Base-by-base conservation (phyloP, 2,329 filamentous ascomycete species). In the Trichoderma endophyticum region DNA sequence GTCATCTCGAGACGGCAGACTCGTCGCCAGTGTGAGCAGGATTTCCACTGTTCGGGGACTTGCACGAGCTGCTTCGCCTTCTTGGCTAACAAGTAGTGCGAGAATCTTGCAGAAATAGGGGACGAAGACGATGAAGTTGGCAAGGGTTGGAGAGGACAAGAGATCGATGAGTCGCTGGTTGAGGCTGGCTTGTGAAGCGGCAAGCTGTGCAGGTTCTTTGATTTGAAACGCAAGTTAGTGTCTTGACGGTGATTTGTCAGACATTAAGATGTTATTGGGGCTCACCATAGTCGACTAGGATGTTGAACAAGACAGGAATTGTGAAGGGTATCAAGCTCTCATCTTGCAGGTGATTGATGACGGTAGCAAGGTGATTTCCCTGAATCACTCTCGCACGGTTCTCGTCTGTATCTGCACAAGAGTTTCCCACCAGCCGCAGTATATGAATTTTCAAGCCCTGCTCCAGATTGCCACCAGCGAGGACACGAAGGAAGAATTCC, bases 201-300 rank as follows among this genome's bases (percentile, higher is more conserved):
- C 84, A 15, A 81, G 78, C 75, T 91, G 89, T 18, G 88, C 88
- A 4, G 87, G 86, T 74, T 87, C 89, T 91, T 2, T 9, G 7
- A 0, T 30, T 30, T 30, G 30, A 11, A 48, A 18, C 28, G 3
- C 2, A 21, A 8, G 15, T 71, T 26, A 66, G 54, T 65, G n/a
- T 26, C 36, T 18, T 24, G 26, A 14, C 8, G 9, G 21, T 32
- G 15, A 62, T 28, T 6, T 18, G 8, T 8, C 24, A 39, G 39
- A 30, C 9, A 4, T 26, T 3, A 18, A 30, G 51, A 32, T 14
- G 39, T 59, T 56, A 9, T 36, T 4, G 28, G n/a, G 8, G 28
- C 84, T 80, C 77, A 90, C 89, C 87, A 77, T 90, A 91, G 77
- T 91, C 89, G 15, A 91, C 84, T 70, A 88, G 85, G 62, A 90